phyloP scores from a whole-genome alignment of 768 basidiomycete genomes.

The Leccinum obscurum region DNA sequence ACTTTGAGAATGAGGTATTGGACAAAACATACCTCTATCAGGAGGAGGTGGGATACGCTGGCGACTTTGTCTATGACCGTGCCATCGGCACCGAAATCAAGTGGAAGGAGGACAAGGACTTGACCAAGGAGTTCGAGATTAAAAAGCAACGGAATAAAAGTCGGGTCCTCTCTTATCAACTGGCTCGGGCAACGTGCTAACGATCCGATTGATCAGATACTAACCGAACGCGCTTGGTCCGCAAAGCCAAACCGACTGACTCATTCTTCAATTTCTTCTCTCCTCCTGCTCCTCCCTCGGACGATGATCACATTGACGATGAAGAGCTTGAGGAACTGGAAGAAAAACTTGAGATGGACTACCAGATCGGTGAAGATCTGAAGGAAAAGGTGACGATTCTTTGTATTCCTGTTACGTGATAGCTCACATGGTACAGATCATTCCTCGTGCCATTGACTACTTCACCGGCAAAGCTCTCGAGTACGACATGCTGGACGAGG shows the following conservation, averaged over 20 bases:
- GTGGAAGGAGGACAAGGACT: constrained; percentile 98
- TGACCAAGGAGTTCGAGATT: constrained; percentile 97
- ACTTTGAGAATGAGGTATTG: constrained; percentile 79
- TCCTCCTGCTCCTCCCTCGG: constrained; percentile 72
- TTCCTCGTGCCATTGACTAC: constrained; percentile 94
- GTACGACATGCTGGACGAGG: constrained; percentile 62
- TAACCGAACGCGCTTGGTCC: constrained; percentile 77
- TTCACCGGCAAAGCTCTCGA: constrained; percentile 97
- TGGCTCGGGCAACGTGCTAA: not conserved
- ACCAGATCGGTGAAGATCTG: constrained; percentile 97
- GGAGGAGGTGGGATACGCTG: constrained; percentile 90
- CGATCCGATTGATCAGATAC: constrained; percentile 51
- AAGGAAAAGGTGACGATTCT: constrained; percentile 80
- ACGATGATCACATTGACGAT: constrained; percentile 74
- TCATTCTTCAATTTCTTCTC: constrained; percentile 99
- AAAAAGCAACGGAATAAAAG: constrained; percentile 99
- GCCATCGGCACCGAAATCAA: constrained; percentile 90
- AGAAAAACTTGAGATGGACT: constrained; percentile 92
- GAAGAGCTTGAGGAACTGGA: constrained; percentile 90
- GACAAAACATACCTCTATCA: constrained; percentile 95
- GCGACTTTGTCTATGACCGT: constrained; percentile 95
- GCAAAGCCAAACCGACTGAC: constrained; percentile 86
- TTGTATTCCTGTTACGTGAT: not conserved
- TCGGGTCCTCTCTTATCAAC: constrained; percentile 30
- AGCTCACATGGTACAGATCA: constrained; percentile 55